Conservation (phyloP, 305 asterid genomes). For the Ajuga reptans region DNA sequence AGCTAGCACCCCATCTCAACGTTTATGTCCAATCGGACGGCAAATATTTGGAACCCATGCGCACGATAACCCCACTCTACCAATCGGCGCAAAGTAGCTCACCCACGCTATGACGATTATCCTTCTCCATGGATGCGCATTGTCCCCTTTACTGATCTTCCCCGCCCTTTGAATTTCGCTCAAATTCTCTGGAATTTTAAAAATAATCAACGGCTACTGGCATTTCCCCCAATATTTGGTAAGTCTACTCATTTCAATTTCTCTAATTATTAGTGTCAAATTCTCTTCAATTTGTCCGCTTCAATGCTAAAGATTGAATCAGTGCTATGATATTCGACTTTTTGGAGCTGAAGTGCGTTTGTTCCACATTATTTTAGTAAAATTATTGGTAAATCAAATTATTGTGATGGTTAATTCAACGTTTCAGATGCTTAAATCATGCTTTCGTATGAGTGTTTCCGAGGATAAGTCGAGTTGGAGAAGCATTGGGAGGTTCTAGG, state of each 20-base stretch:
- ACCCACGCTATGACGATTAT: constrained; percentile 19
- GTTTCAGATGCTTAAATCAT: constrained; percentile 24
- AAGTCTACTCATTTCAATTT: constrained; percentile 5
- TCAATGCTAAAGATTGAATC: neutral
- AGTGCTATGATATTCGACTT: neutral
- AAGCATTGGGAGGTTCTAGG: constrained; percentile 23
- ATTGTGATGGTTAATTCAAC: constrained; percentile 6
- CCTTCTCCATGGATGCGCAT: constrained; percentile 34
- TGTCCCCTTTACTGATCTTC: constrained; percentile 24
- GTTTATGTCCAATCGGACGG: constrained; percentile 23
- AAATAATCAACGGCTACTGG: neutral
- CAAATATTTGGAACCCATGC: constrained; percentile 15
- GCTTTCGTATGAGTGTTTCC: constrained; percentile 6
- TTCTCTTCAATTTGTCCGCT: constrained; percentile 2
- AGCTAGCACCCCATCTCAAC: neutral
- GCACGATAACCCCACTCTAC: constrained; percentile 29
- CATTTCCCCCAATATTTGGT: constrained; percentile 16
- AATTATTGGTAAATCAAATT: neutral
- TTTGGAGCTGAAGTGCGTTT: constrained; percentile 7
- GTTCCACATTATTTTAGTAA: neutral
- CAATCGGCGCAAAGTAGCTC: constrained; percentile 34
- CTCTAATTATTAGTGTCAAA: neutral
- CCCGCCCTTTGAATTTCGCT: constrained; percentile 26
- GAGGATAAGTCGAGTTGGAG: constrained; percentile 13
- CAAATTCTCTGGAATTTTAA: neutral